Evolutionary conservation across 306 rosid species (phyloP).

Genomic region (Inga laurina): DNA sequence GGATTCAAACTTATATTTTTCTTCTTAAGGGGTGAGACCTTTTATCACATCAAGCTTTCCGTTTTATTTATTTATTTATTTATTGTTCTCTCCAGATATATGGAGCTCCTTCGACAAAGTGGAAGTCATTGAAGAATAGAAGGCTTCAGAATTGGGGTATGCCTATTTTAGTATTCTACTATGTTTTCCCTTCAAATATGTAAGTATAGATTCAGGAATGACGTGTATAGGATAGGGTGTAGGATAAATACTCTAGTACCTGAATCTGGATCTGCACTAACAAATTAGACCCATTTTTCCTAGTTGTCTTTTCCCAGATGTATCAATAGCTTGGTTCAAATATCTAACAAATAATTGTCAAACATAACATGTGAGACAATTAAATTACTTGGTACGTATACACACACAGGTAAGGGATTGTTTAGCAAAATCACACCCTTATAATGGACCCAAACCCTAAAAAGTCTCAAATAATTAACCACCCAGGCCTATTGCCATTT

Average conservation of each 20-base stretch:
- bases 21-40: too few species aligned
- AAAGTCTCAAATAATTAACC: not conserved
- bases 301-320: too few species aligned
- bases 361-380: not conserved
- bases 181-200: not conserved
- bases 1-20: too few species aligned
- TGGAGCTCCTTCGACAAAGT: constrained; percentile 69
- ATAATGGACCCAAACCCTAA: not conserved
- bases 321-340: too few species aligned
- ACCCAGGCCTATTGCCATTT: not conserved
- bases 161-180: not conserved
- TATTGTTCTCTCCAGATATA: constrained; percentile 49
- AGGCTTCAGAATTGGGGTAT: constrained; percentile 97
- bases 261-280: not conserved
- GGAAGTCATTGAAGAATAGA: constrained; percentile 85
- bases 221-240: not conserved
- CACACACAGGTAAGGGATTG: not conserved
- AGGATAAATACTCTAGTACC: not conserved
- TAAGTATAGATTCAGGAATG: not conserved
- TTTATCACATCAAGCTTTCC: not conserved
- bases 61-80: not conserved
- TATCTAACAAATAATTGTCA: not conserved
- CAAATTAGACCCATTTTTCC: constrained; percentile 24
- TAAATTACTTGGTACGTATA: not conserved
- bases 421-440: not conserved